Evolutionary conservation across 768 basidiomycete species (phyloP).

Genomic region (Phanerochaete carnosa): DNA sequence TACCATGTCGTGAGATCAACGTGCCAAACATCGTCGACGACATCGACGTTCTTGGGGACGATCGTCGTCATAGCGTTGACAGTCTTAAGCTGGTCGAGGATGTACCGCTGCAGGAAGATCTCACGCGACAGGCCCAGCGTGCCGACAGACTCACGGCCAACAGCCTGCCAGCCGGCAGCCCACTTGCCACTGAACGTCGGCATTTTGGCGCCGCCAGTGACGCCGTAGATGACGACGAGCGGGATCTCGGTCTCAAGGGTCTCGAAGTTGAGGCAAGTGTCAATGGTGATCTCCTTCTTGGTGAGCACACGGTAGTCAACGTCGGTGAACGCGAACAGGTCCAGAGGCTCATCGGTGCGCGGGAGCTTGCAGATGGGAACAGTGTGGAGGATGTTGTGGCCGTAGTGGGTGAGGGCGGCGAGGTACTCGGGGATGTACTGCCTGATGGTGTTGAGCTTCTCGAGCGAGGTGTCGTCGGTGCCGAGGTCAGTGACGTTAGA

Average conservation of each 20-base stretch:
- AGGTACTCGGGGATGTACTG: constrained; percentile 15
- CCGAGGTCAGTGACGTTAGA: constrained; percentile 13
- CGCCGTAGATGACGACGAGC: constrained; percentile 13
- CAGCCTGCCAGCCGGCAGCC: not conserved
- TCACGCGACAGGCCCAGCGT: constrained; percentile 14
- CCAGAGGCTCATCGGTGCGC: not conserved
- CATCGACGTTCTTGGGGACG: constrained; percentile 13
- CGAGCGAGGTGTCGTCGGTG: not conserved
- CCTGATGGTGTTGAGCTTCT: constrained; percentile 2
- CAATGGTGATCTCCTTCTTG: not conserved
- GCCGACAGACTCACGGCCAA: constrained; percentile 1
- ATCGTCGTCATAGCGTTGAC: constrained; percentile 17
- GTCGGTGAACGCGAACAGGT: constrained; percentile 1
- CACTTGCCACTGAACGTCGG: not conserved
- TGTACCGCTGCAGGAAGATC: constrained; percentile 14
- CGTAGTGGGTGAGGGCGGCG: not conserved
- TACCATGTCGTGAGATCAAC: constrained; percentile 16
- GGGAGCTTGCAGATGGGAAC: constrained; percentile 11
- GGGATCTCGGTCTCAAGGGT: not conserved
- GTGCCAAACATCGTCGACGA: constrained; percentile 15
- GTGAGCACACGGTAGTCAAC: constrained; percentile 8
- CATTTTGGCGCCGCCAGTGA: constrained; percentile 3
- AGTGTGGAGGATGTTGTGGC: constrained; percentile 19
- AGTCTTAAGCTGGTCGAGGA: constrained; percentile 8
- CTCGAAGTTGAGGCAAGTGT: not conserved